Percentiles rank a stretch among this genome's conserved stretches.
phyloP scores from a whole-genome alignment of 805 yeast genomes.

The Starmerella lactis-condensi region DNA sequence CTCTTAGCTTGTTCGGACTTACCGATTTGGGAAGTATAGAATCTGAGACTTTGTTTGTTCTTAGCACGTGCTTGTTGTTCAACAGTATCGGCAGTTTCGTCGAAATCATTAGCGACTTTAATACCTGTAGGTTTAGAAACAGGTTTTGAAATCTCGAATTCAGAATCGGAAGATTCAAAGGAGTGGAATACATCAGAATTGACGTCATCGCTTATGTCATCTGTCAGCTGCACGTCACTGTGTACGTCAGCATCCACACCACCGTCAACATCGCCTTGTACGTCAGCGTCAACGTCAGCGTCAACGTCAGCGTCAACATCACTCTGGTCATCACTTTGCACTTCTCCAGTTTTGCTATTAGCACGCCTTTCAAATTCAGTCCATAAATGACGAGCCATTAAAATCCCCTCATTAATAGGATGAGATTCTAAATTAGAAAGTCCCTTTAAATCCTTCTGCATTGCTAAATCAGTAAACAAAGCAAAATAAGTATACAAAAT shows the following conservation, averaged over 20 bases:
- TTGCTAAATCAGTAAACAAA: slow-evolving; percentile 39
- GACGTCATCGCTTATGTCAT: slow-evolving; percentile 2
- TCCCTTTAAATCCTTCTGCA: slow-evolving; percentile 29
- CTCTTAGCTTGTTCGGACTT: slow-evolving; percentile 30
- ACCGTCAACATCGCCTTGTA: slow-evolving; percentile 4
- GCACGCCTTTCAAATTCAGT: slow-evolving; percentile 48
- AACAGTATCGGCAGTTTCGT: slow-evolving; percentile 60
- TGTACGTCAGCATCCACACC: background rate
- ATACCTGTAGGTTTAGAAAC: slow-evolving; percentile 4
- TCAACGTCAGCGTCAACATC: slow-evolving; percentile 2
- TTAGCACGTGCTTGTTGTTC: slow-evolving; percentile 39
- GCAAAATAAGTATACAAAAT: slow-evolving; percentile 65
- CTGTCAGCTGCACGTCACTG: slow-evolving; percentile 5
- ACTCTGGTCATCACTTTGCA: too few relatives aligned
- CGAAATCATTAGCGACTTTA: slow-evolving; percentile 32
- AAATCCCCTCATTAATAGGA: slow-evolving; percentile 71
- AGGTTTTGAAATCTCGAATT: slow-evolving; percentile 9
- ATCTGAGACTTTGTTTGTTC: slow-evolving; percentile 72
- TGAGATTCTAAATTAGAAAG: slow-evolving; percentile 52
- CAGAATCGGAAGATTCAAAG: slow-evolving; percentile 10
- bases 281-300: too few relatives aligned
- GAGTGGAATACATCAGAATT: background rate
- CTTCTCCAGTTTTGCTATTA: slow-evolving; percentile 11
- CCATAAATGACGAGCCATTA: slow-evolving; percentile 76
- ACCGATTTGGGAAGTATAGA: slow-evolving; percentile 92